These are phyloP conservation scores for Aspergillus awamori DNA, from an alignment of 2,329 filamentous ascomycete genomes.

Conservation along the genomic window DNA sequence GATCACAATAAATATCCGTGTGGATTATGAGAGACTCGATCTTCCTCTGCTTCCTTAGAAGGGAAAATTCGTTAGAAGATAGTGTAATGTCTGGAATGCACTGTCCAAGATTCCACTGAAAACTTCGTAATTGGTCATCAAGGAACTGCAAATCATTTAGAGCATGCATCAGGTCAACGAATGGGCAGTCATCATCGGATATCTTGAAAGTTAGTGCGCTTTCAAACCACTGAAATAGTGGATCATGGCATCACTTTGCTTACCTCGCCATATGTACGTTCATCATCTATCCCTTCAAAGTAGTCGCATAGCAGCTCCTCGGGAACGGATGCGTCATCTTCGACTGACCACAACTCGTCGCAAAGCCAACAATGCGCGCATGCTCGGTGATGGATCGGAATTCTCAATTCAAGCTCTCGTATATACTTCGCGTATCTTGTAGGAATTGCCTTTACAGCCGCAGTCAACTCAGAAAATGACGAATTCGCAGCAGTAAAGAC, in stretches of 20 bases:
- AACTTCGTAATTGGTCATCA: conserved; percentile 1
- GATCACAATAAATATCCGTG: background rate
- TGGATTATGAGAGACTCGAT: background rate
- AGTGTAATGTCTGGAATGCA: background rate
- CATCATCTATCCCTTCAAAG: too few species aligned
- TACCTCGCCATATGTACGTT: too few species aligned
- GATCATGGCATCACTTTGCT: too few species aligned
- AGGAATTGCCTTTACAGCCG: background rate
- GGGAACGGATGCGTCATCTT: too few species aligned
- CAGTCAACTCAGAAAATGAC: background rate
- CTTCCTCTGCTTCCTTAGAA: background rate
- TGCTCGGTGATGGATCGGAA: background rate
- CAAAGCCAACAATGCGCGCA: background rate
- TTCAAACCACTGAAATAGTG: too few species aligned
- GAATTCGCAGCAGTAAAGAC: background rate
- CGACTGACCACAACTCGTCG: too few species aligned
- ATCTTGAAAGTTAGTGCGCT: too few species aligned
- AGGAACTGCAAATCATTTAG: background rate
- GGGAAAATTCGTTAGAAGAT: background rate
- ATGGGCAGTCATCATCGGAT: background rate
- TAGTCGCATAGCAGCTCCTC: too few species aligned
- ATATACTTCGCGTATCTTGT: background rate
- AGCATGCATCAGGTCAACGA: background rate
- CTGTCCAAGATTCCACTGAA: conserved; percentile 9
- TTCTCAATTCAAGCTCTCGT: background rate